These are phyloP conservation scores for Entomortierella beljakovae DNA, from an alignment of 192 early-diverging fungal species.

Conservation along the genomic window DNA sequence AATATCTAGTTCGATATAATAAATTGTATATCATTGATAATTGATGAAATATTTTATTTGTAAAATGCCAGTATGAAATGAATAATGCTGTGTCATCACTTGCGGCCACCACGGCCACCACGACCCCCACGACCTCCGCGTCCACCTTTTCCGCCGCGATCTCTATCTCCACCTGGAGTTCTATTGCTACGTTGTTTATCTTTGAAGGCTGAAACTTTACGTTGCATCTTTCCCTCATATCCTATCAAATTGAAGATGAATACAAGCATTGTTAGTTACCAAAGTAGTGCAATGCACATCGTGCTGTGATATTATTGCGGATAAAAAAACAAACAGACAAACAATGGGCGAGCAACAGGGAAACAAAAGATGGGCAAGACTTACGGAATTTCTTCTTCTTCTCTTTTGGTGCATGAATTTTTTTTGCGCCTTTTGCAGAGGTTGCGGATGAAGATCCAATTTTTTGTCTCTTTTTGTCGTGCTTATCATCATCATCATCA, in stretches of 20 bases:
- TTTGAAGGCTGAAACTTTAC: slow-evolving; percentile 37
- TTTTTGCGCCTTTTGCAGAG: slow-evolving; percentile 33
- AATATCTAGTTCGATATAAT: neutral
- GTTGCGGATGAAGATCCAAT: slow-evolving; percentile 45
- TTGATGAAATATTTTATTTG: neutral
- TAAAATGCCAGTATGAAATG: slow-evolving; percentile 1
- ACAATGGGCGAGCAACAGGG: too few relatives aligned
- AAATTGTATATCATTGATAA: neutral
- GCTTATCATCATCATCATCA: slow-evolving; percentile 10
- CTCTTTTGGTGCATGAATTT: slow-evolving; percentile 24
- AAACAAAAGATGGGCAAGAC: slow-evolving; percentile 7
- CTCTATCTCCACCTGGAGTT: slow-evolving; percentile 29
- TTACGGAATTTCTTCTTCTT: slow-evolving; percentile 55
- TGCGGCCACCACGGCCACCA: slow-evolving; percentile 22
- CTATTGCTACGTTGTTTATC: slow-evolving; percentile 24
- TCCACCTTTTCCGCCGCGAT: slow-evolving; percentile 24
- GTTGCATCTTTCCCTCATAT: slow-evolving; percentile 43
- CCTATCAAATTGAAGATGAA: slow-evolving; percentile 12
- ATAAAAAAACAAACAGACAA: neutral
- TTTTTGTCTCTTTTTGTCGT: slow-evolving; percentile 36
- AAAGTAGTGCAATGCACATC: too few relatives aligned
- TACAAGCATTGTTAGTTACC: neutral
- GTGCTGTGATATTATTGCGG: too few relatives aligned
- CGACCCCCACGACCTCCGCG: slow-evolving; percentile 11
- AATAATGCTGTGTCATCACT: neutral